Percentiles rank a stretch among this genome's conserved stretches.
Conservation (phyloP, 1,284 basidiomycete species). For the Rugosomyces carneus region DNA sequence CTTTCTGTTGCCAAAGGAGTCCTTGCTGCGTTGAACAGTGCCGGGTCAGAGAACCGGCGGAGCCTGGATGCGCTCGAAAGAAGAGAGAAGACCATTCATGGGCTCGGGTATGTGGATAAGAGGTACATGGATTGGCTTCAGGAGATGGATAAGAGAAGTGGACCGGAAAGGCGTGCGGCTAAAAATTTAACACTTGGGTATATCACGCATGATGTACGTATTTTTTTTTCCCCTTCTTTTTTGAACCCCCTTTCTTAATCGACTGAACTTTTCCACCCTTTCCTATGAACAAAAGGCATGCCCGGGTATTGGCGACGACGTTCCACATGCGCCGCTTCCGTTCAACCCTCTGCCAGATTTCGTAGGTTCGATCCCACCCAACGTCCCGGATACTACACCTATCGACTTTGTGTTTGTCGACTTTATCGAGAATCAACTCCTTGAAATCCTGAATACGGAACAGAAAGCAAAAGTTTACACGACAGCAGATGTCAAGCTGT, state of each 20-base stretch:
- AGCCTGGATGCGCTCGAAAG: slow-evolving; percentile 25
- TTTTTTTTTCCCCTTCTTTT: too few relatives aligned
- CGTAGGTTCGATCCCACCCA: slow-evolving; percentile 50
- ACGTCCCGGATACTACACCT: slow-evolving; percentile 39
- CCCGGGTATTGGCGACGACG: slow-evolving; percentile 69
- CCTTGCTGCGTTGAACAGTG: slow-evolving; percentile 48
- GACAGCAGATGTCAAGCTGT: slow-evolving; percentile 41
- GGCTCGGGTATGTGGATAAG: slow-evolving; percentile 43
- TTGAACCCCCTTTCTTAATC: neutral
- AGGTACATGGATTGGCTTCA: slow-evolving; percentile 49
- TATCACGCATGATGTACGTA: slow-evolving; percentile 63
- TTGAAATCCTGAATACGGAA: slow-evolving; percentile 49
- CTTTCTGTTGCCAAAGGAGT: slow-evolving; percentile 46
- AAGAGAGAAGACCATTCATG: slow-evolving; percentile 38
- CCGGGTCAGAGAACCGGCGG: slow-evolving; percentile 32
- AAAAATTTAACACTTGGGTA: slow-evolving; percentile 61
- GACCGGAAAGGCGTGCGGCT: slow-evolving; percentile 30
- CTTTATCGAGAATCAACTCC: slow-evolving; percentile 52
- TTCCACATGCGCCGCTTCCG: slow-evolving; percentile 49
- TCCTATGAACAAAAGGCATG: slow-evolving; percentile 39
- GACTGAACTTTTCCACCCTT: slow-evolving; percentile 18
- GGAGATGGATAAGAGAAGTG: slow-evolving; percentile 42
- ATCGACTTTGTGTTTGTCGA: slow-evolving; percentile 69
- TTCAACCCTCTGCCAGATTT: slow-evolving; percentile 51
- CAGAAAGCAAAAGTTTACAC: slow-evolving; percentile 49